phyloP scores from a whole-genome alignment of 1,139 yeast genomes.

The Suhomyces bolitotheri region DNA sequence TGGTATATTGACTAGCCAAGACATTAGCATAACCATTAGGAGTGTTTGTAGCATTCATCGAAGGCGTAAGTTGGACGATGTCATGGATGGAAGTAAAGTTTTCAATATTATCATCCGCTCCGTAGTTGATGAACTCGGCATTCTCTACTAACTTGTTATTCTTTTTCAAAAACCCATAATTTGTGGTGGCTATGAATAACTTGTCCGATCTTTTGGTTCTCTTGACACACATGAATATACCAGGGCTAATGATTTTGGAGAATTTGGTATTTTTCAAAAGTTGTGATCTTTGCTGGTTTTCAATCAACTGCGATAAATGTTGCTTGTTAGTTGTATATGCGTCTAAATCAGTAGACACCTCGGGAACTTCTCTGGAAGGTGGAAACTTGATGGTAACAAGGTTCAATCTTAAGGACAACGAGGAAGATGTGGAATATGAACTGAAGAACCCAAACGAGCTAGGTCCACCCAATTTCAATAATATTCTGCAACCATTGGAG shows the following conservation, averaged over 20 bases:
- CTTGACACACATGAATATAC: slow-evolving; percentile 63
- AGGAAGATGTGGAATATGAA: slow-evolving; percentile 11
- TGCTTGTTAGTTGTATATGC: slow-evolving; percentile 44
- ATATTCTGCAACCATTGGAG: slow-evolving; percentile 78
- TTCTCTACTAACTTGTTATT: slow-evolving; percentile 74
- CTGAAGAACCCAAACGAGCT: slow-evolving; percentile 31
- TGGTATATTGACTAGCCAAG: slow-evolving; percentile 79
- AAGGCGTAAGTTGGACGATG: slow-evolving; percentile 66
- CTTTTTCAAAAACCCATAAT: slow-evolving; percentile 77
- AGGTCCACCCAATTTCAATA: slow-evolving; percentile 50
- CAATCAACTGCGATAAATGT: slow-evolving; percentile 42
- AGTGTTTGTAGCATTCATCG: slow-evolving; percentile 67
- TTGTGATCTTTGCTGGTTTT: slow-evolving; percentile 47
- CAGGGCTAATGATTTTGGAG: slow-evolving; percentile 72
- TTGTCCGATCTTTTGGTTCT: slow-evolving; percentile 48
- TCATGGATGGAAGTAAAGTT: slow-evolving; percentile 57
- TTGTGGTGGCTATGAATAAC: slow-evolving; percentile 76
- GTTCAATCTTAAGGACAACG: slow-evolving; percentile 29
- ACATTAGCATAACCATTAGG: slow-evolving; percentile 83
- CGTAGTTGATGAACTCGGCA: slow-evolving; percentile 69
- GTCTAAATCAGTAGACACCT: slow-evolving; percentile 51
- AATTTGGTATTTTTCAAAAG: slow-evolving; percentile 48
- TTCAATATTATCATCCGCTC: slow-evolving; percentile 31
- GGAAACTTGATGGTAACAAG: slow-evolving; percentile 67
- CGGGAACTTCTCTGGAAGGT: slow-evolving; percentile 65